These are phyloP conservation scores for Lactarius sanguifluus DNA, from an alignment of 768 basidiomycete species.

Conservation along the genomic window DNA sequence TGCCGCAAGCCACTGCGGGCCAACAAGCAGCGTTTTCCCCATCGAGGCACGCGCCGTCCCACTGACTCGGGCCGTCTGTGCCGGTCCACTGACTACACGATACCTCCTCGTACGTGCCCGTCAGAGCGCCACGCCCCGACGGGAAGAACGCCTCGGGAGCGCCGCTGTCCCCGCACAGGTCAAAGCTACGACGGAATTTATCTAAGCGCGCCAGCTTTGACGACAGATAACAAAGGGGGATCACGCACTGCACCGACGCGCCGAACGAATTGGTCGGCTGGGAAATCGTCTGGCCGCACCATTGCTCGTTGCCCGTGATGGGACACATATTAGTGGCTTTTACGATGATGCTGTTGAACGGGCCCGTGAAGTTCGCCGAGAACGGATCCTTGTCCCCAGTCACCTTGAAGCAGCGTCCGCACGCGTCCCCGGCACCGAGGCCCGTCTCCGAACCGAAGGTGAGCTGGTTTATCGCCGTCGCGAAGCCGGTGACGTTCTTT, in stretches of 20 bases:
- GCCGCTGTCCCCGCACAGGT: not conserved
- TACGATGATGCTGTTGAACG: slow-evolving; percentile 56
- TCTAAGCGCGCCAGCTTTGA: not conserved
- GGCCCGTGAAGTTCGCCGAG: slow-evolving; percentile 49
- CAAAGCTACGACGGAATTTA: not conserved
- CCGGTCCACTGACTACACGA: slow-evolving; percentile 58
- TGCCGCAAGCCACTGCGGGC: slow-evolving; percentile 54
- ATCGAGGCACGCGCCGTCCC: slow-evolving; percentile 50
- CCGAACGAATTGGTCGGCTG: slow-evolving; percentile 45
- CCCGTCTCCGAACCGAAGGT: slow-evolving; percentile 55
- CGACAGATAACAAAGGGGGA: not conserved
- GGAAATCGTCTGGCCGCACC: slow-evolving; percentile 52
- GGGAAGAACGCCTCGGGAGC: slow-evolving; percentile 53
- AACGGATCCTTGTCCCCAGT: slow-evolving; percentile 53
- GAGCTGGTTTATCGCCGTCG: slow-evolving; percentile 59
- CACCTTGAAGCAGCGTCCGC: slow-evolving; percentile 59
- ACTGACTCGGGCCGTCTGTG: slow-evolving; percentile 46
- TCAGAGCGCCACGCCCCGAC: slow-evolving; percentile 50
- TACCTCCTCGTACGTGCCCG: slow-evolving; percentile 54
- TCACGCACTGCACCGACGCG: slow-evolving; percentile 49
- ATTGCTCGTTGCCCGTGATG: slow-evolving; percentile 47
- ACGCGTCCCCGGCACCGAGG: slow-evolving; percentile 55
- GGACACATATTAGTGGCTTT: slow-evolving; percentile 51
- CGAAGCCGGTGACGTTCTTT: slow-evolving; percentile 48
- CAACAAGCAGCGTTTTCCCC: slow-evolving; percentile 51